A percentile compares a stretch with the other conserved stretches of the same genome.
These are phyloP conservation scores for Earliella scabrosa DNA, from an alignment of 1,284 basidiomycete species.

Conservation along the genomic window DNA sequence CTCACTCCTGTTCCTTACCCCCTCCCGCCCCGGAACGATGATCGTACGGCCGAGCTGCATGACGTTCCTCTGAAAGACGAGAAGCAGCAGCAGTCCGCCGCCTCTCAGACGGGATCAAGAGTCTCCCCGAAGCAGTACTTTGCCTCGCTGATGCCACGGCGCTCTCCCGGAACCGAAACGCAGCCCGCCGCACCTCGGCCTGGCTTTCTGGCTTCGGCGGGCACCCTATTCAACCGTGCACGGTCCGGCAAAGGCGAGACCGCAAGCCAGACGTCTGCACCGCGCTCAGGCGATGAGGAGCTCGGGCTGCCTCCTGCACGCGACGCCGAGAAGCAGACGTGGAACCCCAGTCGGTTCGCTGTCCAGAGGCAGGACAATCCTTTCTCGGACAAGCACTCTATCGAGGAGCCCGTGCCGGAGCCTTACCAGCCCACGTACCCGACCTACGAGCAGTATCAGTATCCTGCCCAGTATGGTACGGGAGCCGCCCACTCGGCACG, in stretches of 20 bases:
- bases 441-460: neutral
- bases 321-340: neutral
- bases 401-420: neutral
- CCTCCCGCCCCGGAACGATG: neutral
- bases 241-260: neutral
- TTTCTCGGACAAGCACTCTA: neutral
- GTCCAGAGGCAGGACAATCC: neutral
- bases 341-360: neutral
- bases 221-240: neutral
- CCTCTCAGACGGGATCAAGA: neutral
- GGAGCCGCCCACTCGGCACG: neutral
- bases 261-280: neutral
- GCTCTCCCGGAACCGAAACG: neutral
- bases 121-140: neutral
- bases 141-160: neutral
- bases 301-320: neutral
- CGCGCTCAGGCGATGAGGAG: neutral
- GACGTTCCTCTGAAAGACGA: neutral
- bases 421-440: neutral
- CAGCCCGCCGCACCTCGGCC: neutral
- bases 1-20: neutral
- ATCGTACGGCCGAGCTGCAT: neutral
- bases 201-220: neutral
- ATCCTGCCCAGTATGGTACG: conserved; percentile 12
- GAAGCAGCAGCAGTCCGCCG: neutral